Evolutionary conservation across 139 green algal species (phyloP), one percentile per base, ranked within the genome.

Genomic region (Tetradesmus lagerheimii): DNA sequence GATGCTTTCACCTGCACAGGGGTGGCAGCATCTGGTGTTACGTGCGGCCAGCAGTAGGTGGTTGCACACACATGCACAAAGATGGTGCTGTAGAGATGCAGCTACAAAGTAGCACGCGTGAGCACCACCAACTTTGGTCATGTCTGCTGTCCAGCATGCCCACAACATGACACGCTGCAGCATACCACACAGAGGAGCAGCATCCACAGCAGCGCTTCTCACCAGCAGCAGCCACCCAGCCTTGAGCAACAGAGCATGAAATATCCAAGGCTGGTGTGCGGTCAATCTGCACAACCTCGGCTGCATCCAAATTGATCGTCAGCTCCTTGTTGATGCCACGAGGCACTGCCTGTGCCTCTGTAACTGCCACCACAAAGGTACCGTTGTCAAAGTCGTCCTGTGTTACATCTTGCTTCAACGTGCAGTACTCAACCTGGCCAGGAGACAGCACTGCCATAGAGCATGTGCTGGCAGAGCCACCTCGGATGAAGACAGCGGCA

Each of bases 311-410:
- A 27, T 34, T 50, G 11, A 53, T 47, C 2, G 37, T 34, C 0
- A 83, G 41, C 34, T 43, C 35, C 41, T 39, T 50, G 25, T 53
- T 43, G 8, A 43, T 8, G 35, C 77, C 77, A 15, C 37, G 35
- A 9, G 77, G 77, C 16, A 25, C 4, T 35, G 77, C 77, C 18
- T 38, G 18, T 27, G 77, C 77, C 11, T 43, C 38, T n/a, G 77
- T 53, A 29, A 43, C 77, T 45, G 34, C 41, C 38, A 83, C 77
- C 29, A 34, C 41, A n/a, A 83, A 39, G 29, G 35, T 53, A 16
- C 77, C 77, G 18, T 39, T 43, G 41, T 83, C 77, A 83, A 80
- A 80, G 74, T 80, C 74, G 18, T 80, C 74, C 74, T 80, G 74
- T 0, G 74, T 80, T n/a, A 80, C 25, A 53, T 31, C 11, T 18